These are phyloP conservation scores for Termitomyces sp. DNA, from an alignment of 768 basidiomycete species.

Conservation along the genomic window DNA sequence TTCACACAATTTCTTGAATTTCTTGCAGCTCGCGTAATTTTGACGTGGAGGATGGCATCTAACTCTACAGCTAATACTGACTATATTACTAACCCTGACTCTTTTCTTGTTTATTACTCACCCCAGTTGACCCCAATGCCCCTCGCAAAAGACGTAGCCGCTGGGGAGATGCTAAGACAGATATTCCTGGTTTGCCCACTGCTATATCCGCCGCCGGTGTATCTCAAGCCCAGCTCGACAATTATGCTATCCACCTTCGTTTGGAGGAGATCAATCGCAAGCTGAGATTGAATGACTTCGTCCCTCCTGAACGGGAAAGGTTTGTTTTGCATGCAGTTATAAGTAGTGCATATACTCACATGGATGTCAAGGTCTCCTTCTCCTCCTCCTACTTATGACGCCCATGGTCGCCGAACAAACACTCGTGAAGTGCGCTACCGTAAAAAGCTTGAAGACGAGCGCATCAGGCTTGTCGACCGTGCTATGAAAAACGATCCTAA, in stretches of 20 bases:
- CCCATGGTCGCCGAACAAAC: slow-evolving; percentile 96
- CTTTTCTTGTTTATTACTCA: slow-evolving; percentile 36
- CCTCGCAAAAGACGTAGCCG: slow-evolving; percentile 94
- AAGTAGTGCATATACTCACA: slow-evolving; percentile 22
- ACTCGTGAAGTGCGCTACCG: slow-evolving; percentile 98
- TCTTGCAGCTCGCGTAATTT: slow-evolving; percentile 15
- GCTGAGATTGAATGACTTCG: slow-evolving; percentile 86
- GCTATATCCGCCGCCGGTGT: slow-evolving; percentile 92
- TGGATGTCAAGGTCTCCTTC: slow-evolving; percentile 70
- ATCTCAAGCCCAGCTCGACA: slow-evolving; percentile 93
- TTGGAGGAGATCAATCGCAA: slow-evolving; percentile 98
- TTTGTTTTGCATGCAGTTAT: slow-evolving; percentile 22
- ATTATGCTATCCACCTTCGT: slow-evolving; percentile 93
- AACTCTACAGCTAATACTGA: slow-evolving; percentile 34
- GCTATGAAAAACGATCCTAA: slow-evolving; percentile 98
- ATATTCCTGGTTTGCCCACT: slow-evolving; percentile 90
- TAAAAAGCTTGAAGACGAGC: slow-evolving; percentile 91
- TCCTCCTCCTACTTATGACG: slow-evolving; percentile 95
- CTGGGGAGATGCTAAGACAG: slow-evolving; percentile 92
- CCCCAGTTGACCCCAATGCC: slow-evolving; percentile 72
- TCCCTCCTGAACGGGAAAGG: slow-evolving; percentile 95
- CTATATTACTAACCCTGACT: slow-evolving; percentile 55
- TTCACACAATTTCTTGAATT: slow-evolving; percentile 14
- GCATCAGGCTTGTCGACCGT: slow-evolving; percentile 87
- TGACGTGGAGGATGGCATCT: slow-evolving; percentile 21